Evolutionary conservation across 768 basidiomycete genomes (phyloP).

Genomic region (Vararia minispora): DNA sequence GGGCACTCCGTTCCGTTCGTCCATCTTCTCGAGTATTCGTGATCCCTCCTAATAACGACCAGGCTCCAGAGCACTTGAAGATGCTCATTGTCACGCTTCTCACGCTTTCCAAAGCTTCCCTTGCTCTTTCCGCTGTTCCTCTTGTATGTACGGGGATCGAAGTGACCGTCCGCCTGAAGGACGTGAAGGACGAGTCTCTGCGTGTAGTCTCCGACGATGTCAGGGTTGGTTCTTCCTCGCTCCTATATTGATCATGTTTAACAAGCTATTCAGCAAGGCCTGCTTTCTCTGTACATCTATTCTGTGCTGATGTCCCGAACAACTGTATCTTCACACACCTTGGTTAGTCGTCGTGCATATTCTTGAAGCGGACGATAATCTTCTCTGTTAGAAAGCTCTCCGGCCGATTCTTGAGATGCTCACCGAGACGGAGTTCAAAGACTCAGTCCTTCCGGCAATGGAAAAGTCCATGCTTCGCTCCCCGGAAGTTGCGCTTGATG

Average conservation of each 20-base stretch:
- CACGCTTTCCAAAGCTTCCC: constrained; percentile 35
- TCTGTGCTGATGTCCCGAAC: constrained; percentile 60
- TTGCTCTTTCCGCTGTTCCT: constrained; percentile 29
- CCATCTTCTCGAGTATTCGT: background rate
- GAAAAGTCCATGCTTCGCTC: constrained; percentile 77
- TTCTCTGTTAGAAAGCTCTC: constrained; percentile 27
- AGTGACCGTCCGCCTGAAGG: constrained; percentile 59
- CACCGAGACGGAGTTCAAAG: constrained; percentile 36
- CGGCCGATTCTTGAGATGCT: constrained; percentile 55
- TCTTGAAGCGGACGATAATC: background rate
- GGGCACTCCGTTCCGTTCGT: constrained; percentile 57
- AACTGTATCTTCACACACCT: constrained; percentile 44
- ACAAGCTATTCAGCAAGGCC: constrained; percentile 31
- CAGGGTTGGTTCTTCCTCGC: constrained; percentile 27
- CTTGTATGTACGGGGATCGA: constrained; percentile 62
- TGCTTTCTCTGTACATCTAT: constrained; percentile 48
- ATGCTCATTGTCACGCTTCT: constrained; percentile 44
- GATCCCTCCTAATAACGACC: background rate
- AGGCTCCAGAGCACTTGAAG: constrained; percentile 33
- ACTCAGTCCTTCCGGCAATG: constrained; percentile 52
- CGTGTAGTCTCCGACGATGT: constrained; percentile 32
- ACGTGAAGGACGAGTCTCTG: constrained; percentile 31
- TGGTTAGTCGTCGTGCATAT: constrained; percentile 28
- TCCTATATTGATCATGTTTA: background rate
- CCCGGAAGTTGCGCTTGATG: constrained; percentile 63